Conservation (phyloP, 202 grass and related monocot species). For the Digitaria exilis region DNA sequence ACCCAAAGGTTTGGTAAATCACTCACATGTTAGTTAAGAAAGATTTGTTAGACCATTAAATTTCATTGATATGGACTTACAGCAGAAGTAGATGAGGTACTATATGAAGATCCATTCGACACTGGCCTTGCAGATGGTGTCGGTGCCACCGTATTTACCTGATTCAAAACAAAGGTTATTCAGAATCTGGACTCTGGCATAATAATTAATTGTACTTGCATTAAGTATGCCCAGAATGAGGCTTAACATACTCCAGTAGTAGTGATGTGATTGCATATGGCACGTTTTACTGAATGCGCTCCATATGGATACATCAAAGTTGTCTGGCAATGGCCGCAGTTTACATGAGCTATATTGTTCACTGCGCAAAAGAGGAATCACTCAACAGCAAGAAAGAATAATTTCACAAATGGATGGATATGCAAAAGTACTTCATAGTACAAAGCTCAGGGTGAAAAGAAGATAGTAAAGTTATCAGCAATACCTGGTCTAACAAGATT, state of each 20-base stretch:
- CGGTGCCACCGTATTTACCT: conserved; percentile 59
- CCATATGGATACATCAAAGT: conserved; percentile 92
- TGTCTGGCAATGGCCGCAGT: conserved; percentile 65
- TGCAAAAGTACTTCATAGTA: background rate
- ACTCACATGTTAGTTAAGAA: conserved; percentile 29
- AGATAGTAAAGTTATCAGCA: background rate
- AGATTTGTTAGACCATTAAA: conserved; percentile 1
- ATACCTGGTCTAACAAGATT: conserved; percentile 82
- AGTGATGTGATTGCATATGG: conserved; percentile 83
- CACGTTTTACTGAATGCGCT: conserved; percentile 91
- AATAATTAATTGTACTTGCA: conserved; percentile 9
- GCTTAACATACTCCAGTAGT: conserved; percentile 62
- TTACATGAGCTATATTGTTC: conserved; percentile 72
- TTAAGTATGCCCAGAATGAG: background rate
- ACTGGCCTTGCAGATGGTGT: conserved; percentile 29
- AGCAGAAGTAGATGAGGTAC: conserved; percentile 59
- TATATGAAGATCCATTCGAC: conserved; percentile 50
- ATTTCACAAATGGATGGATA: background rate
- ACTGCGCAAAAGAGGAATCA: conserved; percentile 50
- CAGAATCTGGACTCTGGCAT: conserved; percentile 16
- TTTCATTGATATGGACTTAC: conserved; percentile 52
- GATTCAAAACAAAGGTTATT: conserved; percentile 35
- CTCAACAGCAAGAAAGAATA: conserved; percentile 16
- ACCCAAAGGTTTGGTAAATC: conserved; percentile 22
- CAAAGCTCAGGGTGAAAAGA: background rate